Base-by-base conservation (phyloP, 305 asterid species). In the Ilex paraguariensis region DNA sequence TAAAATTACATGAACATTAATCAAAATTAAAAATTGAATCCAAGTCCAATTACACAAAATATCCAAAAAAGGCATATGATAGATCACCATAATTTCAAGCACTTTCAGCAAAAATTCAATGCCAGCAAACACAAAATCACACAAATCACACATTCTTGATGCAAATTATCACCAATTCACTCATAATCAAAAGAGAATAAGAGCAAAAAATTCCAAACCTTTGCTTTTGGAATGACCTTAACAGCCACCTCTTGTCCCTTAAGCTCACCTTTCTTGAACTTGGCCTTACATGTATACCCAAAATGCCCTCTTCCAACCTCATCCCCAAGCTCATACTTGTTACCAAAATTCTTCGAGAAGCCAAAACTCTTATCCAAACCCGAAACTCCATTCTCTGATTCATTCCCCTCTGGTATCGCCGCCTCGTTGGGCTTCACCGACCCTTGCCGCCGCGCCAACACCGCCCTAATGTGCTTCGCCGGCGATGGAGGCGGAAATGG, bases 261-360 rank as follows among this genome's bases (percentile, higher is more conserved):
- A 14, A 52, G 21, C 56, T 52, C 28, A 17, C 56, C 56, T 14
- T 52, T 28, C 60, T 56, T 56, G 42, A 32, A 56, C 42, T 30
- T 56, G 42, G 60, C 60, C 14, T 30, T 28, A 12, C 39, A 30
- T 0, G 60, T 56, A 56, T 9, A 56, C 17, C 60, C 60, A 32
- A 56, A 56, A 31, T 56, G 60, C 9, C 60, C 60, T 31, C 60
- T 30, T 13, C 60, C 60, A n/a, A 56, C 60, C 44, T 56, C 60
- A 10, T 28, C 60, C 17, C 60, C 60, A 56, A 56, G 15, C 60
- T 56, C 60, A 32, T 56, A 56, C 17, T 32, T 30, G 15, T 31
- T 32, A 2, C 16, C 17, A 31, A 56, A 56, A 30, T 13, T 0
- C 44, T 56, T 56, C 15, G 42, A 31, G 15, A 56, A 56, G 2